Evolutionary conservation across 225 moss, liverwort and hornwort species (phyloP), one percentile per base, ranked within the genome.

Genomic region (Marchantia paleacea): DNA sequence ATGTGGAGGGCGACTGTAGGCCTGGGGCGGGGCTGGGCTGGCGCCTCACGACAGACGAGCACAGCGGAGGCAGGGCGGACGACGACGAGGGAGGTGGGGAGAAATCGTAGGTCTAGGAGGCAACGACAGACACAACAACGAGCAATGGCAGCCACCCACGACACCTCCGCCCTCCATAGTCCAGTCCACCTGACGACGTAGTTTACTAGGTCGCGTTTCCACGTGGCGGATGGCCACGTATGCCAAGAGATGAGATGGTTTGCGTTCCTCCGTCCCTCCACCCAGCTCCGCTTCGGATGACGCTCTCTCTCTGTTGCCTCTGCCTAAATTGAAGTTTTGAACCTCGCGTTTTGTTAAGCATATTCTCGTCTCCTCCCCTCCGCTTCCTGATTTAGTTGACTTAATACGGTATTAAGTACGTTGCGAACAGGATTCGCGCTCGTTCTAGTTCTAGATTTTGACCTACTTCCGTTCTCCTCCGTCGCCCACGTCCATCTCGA

Each of bases 71-170:
- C n/a, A 65, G 11, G 26, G 2, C 57, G 19, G 57, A 13, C 6
- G 57, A 13, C 13, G 25, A 25, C 63, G 63, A 63, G 16, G 63
- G 24, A 3, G 65, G 26, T 28, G 65, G 26, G 3, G 65, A 24
- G 25, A 24, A 7, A 65, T 9, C 65, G n/a, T 65, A 65, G 65
- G 65, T 25, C 25, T 65, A 65, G 65, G 65, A 63, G 24, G 16
- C 16, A 63, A 63, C 63, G 63, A 63, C 63, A 24, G 4, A 8
- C 16, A 1, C 63, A 63, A 63, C 63, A 7, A 63, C 19, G 19
- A 63, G 63, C 63, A n/a, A 63, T 63, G 24, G 63, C 63, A 63
- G 63, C 63, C 63, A 63, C 63, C 63, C 63, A n/a, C 63, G 63
- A 24, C 24, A 63, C 2, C 22, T 20, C 63, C 19, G 63, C 20